Evolutionary conservation across 1,139 yeast genomes (phyloP).

Genomic region (Trichomonascaceae sp.): DNA sequence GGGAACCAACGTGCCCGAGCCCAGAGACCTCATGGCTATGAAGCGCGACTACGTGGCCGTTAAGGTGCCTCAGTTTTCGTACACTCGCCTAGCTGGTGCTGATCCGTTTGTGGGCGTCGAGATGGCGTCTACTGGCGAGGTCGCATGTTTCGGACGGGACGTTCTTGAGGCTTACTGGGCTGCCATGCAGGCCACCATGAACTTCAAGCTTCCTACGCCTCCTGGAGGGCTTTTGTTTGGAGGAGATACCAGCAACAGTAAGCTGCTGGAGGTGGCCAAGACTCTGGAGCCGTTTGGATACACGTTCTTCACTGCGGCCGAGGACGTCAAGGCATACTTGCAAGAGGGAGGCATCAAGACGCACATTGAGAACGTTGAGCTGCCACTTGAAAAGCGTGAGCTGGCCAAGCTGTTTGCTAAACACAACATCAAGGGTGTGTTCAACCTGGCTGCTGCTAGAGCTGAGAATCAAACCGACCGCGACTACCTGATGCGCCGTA

Average conservation of each 20-base stretch:
- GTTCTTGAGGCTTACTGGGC: slow-evolving; percentile 93
- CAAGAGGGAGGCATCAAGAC: slow-evolving; percentile 33
- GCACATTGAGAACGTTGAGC: slow-evolving; percentile 53
- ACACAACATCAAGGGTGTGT: slow-evolving; percentile 70
- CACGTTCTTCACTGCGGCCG: slow-evolving; percentile 67
- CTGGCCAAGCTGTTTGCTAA: slow-evolving; percentile 86
- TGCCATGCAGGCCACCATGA: slow-evolving; percentile 92
- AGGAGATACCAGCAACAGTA: slow-evolving; percentile 68
- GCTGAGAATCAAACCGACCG: slow-evolving; percentile 76
- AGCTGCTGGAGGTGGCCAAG: slow-evolving; percentile 61
- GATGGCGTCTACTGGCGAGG: slow-evolving; percentile 98
- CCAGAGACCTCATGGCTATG: slow-evolving; percentile 77
- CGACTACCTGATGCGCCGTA: slow-evolving; percentile 96
- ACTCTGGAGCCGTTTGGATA: slow-evolving; percentile 64
- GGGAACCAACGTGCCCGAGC: slow-evolving; percentile 60
- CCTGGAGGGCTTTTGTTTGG: slow-evolving; percentile 86
- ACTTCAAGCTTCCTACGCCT: slow-evolving; percentile 84
- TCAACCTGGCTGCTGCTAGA: slow-evolving; percentile 82
- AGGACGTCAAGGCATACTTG: slow-evolving; percentile 59
- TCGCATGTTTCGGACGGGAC: slow-evolving; percentile 88
- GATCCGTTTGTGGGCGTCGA: slow-evolving; percentile 98
- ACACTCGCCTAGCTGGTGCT: slow-evolving; percentile 96
- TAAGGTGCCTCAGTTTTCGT: slow-evolving; percentile 95
- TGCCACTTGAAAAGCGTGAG: slow-evolving; percentile 89
- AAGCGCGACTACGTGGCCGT: slow-evolving; percentile 87